Base-by-base conservation (phyloP, 305 asterid genomes). In the Rubia balearica region DNA sequence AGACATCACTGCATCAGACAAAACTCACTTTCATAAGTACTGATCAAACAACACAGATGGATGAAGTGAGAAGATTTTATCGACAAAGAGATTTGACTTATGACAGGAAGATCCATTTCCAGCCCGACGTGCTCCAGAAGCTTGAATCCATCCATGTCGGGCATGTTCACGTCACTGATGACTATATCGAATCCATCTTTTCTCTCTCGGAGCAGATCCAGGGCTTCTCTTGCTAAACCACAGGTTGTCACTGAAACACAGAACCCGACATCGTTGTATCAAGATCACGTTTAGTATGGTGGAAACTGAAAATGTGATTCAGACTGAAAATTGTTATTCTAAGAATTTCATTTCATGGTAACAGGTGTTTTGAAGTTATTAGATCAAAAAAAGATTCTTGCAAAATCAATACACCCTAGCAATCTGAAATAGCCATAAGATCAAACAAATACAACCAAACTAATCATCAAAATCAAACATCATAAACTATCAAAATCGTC, bases 91-190 rank as follows among this genome's bases (percentile, higher is more conserved):
- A 76, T 79, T 86, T 80, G 72, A 92, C 98, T 92, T 76, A 92
- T 90, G 63, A 92, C 98, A 0, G 98, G 98, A 56, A 92, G 93
- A 80, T 92, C 98, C 96, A 92, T 87, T 80, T 92, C 98, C 30
- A 92, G 89, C 57, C 98, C 98, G 65, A 92, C 96, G 45, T 85
- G 96, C 77, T 92, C 98, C 38, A 90, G 84, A 69, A 92, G 97
- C 89, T 88, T 92, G 81, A 92, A 92, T 61, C 98, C 98, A 77
- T 92, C 97, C 98, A 92, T 90, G 74, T 90, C 97, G 0, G 98
- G 98, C 98, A 92, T 92, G 85, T 92, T 92, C 24, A 92, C 98
- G 55, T 92, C 98, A 43, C 98, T 92, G 70, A 92, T 88, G 42
- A 92, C 97, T 55, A 92, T 90, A 83, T 90, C 97, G 19, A 78